Percentiles rank a stretch among this genome's conserved stretches.
phyloP scores from a whole-genome alignment of 148 eudicot genomes.

The Tetragonia tetragonoides region DNA sequence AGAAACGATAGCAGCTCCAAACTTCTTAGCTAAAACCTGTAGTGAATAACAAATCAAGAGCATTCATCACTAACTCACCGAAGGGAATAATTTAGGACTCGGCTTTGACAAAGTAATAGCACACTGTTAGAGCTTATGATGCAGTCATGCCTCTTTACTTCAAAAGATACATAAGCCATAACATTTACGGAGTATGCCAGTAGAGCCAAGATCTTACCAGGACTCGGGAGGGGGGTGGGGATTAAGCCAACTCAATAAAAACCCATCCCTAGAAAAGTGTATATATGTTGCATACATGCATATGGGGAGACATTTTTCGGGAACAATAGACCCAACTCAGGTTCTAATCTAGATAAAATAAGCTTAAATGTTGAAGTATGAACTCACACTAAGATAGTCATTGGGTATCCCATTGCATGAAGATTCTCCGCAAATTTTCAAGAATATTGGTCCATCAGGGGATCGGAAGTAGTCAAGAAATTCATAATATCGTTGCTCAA shows the following conservation, averaged over 20 bases:
- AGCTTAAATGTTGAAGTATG: background rate
- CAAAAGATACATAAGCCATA: background rate
- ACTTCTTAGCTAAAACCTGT: conserved; percentile 92
- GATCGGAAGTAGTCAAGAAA: conserved; percentile 65
- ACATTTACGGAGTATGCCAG: background rate
- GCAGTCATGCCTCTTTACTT: background rate
- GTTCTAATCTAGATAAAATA: background rate
- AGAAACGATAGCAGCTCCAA: conserved; percentile 96
- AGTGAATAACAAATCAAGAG: conserved; percentile 7
- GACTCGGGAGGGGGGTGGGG: no score
- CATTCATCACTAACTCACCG: background rate
- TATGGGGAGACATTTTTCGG: no score
- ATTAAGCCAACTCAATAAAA: background rate
- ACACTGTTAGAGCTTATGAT: background rate
- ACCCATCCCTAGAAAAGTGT: background rate
- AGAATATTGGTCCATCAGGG: conserved; percentile 90
- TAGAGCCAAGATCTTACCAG: background rate
- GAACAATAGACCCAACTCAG: background rate
- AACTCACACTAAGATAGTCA: conserved; percentile 79
- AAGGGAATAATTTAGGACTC: background rate
- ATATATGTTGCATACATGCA: no score
- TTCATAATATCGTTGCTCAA: conserved; percentile 82
- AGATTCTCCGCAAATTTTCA: conserved; percentile 88
- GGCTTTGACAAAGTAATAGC: background rate
- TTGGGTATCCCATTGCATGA: conserved; percentile 75